Percentiles rank a stretch among this genome's conserved stretches.
Conservation (phyloP, 2,329 filamentous ascomycete genomes). For the Ceratocystis cubensis region DNA sequence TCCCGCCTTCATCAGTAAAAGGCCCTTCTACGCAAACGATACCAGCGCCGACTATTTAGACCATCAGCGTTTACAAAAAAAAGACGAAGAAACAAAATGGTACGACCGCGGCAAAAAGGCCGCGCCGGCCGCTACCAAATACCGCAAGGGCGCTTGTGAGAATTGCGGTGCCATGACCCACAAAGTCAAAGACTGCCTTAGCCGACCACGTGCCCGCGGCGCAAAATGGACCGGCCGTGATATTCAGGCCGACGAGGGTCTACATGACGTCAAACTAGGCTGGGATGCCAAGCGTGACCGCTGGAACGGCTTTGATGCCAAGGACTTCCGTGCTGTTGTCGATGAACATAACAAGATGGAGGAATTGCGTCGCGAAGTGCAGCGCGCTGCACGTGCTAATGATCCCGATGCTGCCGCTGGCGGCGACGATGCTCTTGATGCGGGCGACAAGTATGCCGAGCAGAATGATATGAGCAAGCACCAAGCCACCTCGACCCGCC, state of each 20-base stretch:
- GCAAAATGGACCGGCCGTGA: conserved; percentile 86
- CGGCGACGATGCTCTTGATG: conserved; percentile 29
- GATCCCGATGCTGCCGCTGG: conserved; percentile 39
- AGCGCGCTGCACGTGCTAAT: conserved; percentile 37
- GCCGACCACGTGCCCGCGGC: conserved; percentile 73
- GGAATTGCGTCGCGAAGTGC: conserved; percentile 49
- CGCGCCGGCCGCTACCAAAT: conserved; percentile 86
- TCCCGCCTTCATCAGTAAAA: conserved; percentile 92
- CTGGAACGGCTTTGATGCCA: conserved; percentile 94
- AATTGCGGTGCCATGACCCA: conserved; percentile 97
- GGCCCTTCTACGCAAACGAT: conserved; percentile 87
- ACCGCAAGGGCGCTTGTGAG: conserved; percentile 93
- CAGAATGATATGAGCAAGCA: conserved; percentile 94
- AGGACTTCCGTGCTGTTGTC: conserved; percentile 75
- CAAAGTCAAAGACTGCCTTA: conserved; percentile 86
- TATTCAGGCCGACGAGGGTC: conserved; percentile 81
- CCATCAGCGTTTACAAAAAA: conserved; percentile 76
- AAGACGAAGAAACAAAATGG: conserved; percentile 46
- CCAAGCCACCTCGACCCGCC: conserved; percentile 79
- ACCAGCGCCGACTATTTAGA: conserved; percentile 80
- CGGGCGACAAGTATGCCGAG: conserved; percentile 71
- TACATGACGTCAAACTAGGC: conserved; percentile 74
- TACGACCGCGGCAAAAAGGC: conserved; percentile 79
- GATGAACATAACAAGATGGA: conserved; percentile 83
- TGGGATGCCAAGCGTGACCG: conserved; percentile 97